phyloP scores from a whole-genome alignment of 2,329 filamentous ascomycete species.

The Amphichorda felina region DNA sequence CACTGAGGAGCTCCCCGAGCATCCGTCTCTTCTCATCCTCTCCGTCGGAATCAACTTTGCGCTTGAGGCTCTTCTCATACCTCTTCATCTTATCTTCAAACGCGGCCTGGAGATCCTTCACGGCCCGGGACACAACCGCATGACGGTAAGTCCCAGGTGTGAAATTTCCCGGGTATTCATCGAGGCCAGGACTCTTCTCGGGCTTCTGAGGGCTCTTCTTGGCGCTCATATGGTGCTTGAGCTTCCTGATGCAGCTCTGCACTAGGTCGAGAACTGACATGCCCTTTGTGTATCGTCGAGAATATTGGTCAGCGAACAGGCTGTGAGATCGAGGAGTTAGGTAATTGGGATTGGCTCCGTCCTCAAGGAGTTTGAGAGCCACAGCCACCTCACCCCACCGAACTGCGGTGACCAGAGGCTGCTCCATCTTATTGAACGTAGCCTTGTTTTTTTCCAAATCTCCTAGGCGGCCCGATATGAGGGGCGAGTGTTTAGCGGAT shows the following conservation, averaged over 20 bases:
- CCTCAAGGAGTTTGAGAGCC: conserved; percentile 45
- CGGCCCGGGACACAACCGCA: conserved; percentile 33
- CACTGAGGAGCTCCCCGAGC: conserved; percentile 34
- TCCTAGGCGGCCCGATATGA: conserved; percentile 17
- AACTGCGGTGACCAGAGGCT: conserved; percentile 56
- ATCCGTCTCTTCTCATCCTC: conserved; percentile 40
- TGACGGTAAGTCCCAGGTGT: conserved; percentile 46
- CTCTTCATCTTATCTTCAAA: conserved; percentile 15
- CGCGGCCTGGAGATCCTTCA: conserved; percentile 19
- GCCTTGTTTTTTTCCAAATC: conserved; percentile 34
- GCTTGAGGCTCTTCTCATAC: conserved; percentile 12
- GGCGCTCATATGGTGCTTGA: conserved; percentile 31
- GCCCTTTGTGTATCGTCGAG: conserved; percentile 18
- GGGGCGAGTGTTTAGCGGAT: conserved; percentile 32
- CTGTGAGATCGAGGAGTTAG: conserved; percentile 29
- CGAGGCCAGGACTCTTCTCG: conserved; percentile 21
- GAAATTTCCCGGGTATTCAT: conserved; percentile 42
- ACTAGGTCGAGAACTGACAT: conserved; percentile 50
- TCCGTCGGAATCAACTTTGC: conserved; percentile 5
- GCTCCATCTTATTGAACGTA: conserved; percentile 37
- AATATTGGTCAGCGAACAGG: conserved; percentile 18
- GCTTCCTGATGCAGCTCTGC: conserved; percentile 16
- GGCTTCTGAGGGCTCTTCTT: conserved; percentile 7
- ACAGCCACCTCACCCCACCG: conserved; percentile 27
- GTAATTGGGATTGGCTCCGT: conserved; percentile 54